Evolutionary conservation across 2,329 filamentous ascomycete species (phyloP).

Genomic region (Mycosphaerelloides madeirae): DNA sequence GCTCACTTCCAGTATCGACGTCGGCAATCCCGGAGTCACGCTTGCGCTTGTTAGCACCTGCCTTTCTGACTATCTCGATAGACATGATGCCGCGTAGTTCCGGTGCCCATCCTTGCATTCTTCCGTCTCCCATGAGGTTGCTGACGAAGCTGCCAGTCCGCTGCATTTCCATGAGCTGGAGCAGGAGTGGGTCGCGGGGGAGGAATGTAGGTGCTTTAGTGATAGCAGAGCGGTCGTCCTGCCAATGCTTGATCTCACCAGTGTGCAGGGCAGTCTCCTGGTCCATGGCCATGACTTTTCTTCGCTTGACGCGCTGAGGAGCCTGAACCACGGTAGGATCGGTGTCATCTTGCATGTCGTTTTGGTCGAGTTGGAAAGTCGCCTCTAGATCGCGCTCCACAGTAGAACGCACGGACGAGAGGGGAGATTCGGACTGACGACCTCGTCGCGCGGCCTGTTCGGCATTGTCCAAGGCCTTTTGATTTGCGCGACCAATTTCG

Average conservation of each 20-base stretch:
- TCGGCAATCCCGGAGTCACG: conserved; percentile 78
- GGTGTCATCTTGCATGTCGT: conserved; percentile 36
- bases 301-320: conserved; percentile 66
- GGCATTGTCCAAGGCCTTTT: conserved; percentile 38
- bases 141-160: conserved; percentile 85
- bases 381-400: conserved; percentile 61
- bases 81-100: conserved; percentile 92
- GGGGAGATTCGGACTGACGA: conserved; percentile 48
- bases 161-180: conserved; percentile 88
- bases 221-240: conserved; percentile 80
- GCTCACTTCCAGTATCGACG: conserved; percentile 54
- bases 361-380: conserved; percentile 44
- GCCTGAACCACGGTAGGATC: conserved; percentile 56
- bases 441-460: conserved; percentile 35
- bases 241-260: conserved; percentile 76
- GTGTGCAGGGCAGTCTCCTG: conserved; percentile 71
- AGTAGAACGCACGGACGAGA: conserved; percentile 50
- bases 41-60: conserved; percentile 86
- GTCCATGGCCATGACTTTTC: conserved; percentile 79
- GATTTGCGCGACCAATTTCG: conserved; percentile 39
- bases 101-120: conserved; percentile 73
- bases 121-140: conserved; percentile 75
- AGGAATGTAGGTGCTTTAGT: conserved; percentile 77
- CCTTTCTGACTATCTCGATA: conserved; percentile 69
- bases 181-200: conserved; percentile 77